Percentiles rank a stretch among this genome's conserved stretches.
These are phyloP conservation scores for Wallacemonas sp. DNA, from an alignment of 208 protist genomes.

Conservation along the genomic window DNA sequence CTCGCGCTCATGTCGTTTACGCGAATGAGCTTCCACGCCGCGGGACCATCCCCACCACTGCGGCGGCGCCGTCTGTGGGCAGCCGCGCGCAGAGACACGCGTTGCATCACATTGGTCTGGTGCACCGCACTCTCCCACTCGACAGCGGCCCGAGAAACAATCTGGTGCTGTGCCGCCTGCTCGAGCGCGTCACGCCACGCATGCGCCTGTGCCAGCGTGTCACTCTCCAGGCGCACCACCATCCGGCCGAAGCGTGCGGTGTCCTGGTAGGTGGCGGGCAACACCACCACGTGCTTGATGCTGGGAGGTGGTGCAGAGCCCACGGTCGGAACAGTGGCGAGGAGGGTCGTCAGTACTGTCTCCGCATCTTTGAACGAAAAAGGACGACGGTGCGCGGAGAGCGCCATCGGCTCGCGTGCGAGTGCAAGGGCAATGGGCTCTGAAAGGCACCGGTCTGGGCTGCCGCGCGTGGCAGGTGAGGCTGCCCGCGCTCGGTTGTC, in stretches of 20 bases:
- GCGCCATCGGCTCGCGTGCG: background rate
- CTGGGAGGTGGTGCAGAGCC: background rate
- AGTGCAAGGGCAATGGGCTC: background rate
- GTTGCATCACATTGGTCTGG: constrained; percentile 1
- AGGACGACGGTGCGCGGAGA: background rate
- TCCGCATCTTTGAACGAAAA: constrained; percentile 9
- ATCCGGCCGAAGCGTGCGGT: constrained; percentile 1
- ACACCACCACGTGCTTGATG: background rate
- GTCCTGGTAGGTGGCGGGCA: constrained; percentile 5
- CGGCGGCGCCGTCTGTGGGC: background rate
- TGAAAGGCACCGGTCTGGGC: background rate
- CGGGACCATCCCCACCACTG: background rate
- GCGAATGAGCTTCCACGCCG: background rate
- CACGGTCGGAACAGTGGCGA: background rate
- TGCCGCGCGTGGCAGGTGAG: too few relatives aligned
- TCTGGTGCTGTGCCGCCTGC: background rate
- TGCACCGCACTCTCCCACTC: too few relatives aligned
- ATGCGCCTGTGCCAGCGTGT: background rate
- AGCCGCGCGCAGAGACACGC: background rate
- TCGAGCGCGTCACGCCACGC: background rate
- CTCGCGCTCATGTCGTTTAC: background rate
- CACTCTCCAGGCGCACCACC: constrained; percentile 7
- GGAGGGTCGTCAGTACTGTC: background rate
- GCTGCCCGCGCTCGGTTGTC: too few relatives aligned
- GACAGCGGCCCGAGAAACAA: too few relatives aligned